Percentiles rank a stretch among this genome's conserved stretches.
Evolutionary conservation across 345 rosid species (phyloP).

Genomic region (Arabis alpina): DNA sequence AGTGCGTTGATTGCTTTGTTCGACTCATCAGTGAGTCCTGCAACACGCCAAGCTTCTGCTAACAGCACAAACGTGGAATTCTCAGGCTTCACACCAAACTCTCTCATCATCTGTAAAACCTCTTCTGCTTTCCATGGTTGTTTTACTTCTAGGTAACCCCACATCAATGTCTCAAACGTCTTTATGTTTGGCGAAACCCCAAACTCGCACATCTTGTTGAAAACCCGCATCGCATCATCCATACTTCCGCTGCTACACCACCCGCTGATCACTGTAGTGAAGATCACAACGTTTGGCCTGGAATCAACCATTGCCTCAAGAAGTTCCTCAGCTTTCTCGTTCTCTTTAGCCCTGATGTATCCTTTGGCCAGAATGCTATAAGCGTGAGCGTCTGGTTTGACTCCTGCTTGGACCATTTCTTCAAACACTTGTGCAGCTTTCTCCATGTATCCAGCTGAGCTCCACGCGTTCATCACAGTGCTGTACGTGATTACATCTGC

Average conservation of each 20-base stretch:
- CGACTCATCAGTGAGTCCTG: constrained; percentile 61
- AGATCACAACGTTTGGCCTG: constrained; percentile 58
- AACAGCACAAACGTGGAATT: constrained; percentile 55
- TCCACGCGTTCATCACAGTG: constrained; percentile 76
- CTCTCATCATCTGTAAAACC: constrained; percentile 59
- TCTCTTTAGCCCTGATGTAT: constrained; percentile 61
- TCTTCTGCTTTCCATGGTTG: constrained; percentile 79
- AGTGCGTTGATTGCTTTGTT: constrained; percentile 45
- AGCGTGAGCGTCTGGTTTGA: constrained; percentile 60
- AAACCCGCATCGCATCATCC: constrained; percentile 57
- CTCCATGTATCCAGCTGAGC: constrained; percentile 70
- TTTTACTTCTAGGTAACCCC: constrained; percentile 58
- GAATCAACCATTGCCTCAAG: constrained; percentile 49
- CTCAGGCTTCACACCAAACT: constrained; percentile 55
- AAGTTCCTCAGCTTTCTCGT: constrained; percentile 60
- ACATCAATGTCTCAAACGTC: constrained; percentile 61
- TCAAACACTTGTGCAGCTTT: constrained; percentile 63
- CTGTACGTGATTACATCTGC: constrained; percentile 71
- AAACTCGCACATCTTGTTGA: constrained; percentile 56
- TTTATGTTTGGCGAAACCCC: constrained; percentile 63
- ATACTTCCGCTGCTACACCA: constrained; percentile 62
- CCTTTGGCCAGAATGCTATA: constrained; percentile 72
- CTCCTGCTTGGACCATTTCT: constrained; percentile 63
- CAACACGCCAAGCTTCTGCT: constrained; percentile 61
- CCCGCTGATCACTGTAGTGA: constrained; percentile 65